These are phyloP conservation scores for Effrenium voratum DNA, from an alignment of 73 alveolate genomes.

Conservation along the genomic window DNA sequence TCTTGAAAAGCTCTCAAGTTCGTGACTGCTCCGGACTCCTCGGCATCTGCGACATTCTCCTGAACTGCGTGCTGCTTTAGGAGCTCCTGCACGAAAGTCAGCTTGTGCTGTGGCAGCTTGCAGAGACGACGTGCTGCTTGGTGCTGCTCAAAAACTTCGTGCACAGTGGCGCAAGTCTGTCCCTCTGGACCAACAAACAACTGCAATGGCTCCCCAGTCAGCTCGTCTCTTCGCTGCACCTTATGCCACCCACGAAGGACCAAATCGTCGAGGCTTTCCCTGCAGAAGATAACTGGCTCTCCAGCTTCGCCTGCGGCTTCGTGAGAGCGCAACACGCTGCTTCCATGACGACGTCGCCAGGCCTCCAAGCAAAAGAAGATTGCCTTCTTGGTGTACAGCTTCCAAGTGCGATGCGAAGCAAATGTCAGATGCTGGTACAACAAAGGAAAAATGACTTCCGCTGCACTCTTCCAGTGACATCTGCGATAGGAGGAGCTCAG, in stretches of 20 bases:
- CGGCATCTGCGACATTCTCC: neutral
- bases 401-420: constrained; percentile 49
- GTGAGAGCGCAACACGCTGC: neutral
- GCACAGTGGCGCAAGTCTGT: neutral
- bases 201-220: neutral
- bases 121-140: too few relatives aligned
- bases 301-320: neutral
- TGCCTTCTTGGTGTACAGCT: constrained; percentile 33
- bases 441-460: constrained; percentile 44
- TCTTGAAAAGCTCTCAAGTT: constrained; percentile 25
- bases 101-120: neutral
- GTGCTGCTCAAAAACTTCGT: too few relatives aligned
- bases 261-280: constrained; percentile 33
- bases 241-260: neutral
- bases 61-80: neutral
- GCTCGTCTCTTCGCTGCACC: neutral
- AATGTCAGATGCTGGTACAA: neutral
- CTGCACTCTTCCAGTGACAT: constrained; percentile 61
- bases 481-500: neutral
- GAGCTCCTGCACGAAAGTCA: neutral
- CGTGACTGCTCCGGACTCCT: neutral
- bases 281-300: neutral
- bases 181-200: neutral
- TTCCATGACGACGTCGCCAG: neutral
- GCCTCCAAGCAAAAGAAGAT: neutral